Conservation (phyloP, 2,329 filamentous ascomycete genomes). For the Chaetomium strumarium region DNA sequence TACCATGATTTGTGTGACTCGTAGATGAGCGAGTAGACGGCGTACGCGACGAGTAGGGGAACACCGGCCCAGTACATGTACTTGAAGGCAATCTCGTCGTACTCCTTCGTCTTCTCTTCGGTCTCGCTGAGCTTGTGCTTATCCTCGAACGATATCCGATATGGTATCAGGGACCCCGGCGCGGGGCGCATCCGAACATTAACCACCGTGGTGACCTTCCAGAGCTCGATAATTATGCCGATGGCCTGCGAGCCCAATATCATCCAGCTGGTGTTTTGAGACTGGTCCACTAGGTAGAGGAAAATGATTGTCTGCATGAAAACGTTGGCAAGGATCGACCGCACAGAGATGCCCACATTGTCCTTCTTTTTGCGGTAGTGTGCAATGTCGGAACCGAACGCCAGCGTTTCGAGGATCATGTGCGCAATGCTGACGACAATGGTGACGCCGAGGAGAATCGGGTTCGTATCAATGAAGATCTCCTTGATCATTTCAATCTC, state of each 20-base stretch:
- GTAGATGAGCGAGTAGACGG: conserved; percentile 84
- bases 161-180: conserved; percentile 68
- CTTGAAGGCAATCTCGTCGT: conserved; percentile 94
- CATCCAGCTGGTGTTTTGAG: conserved; percentile 98
- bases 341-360: conserved; percentile 91
- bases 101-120: conserved; percentile 97
- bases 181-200: conserved; percentile 74
- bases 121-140: conserved; percentile 94
- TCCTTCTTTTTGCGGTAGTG: conserved; percentile 99
- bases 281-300: conserved; percentile 94
- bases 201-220: conserved; percentile 96
- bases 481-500: conserved; percentile 98
- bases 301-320: conserved; percentile 97
- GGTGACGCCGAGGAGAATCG: conserved; percentile 81
- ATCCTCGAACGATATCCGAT: conserved; percentile 81
- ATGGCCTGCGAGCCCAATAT: conserved; percentile 90
- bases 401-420: conserved; percentile 90
- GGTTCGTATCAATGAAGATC: conserved; percentile 88
- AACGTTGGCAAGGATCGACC: conserved; percentile 92
- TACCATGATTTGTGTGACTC: conserved; percentile 98
- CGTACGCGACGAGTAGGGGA: conserved; percentile 83
- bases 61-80: conserved; percentile 93
- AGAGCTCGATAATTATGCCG: conserved; percentile 64
- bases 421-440: conserved; percentile 80
- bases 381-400: conserved; percentile 94